phyloP scores from a whole-genome alignment of 768 basidiomycete species.

The Lentinula edodes region DNA sequence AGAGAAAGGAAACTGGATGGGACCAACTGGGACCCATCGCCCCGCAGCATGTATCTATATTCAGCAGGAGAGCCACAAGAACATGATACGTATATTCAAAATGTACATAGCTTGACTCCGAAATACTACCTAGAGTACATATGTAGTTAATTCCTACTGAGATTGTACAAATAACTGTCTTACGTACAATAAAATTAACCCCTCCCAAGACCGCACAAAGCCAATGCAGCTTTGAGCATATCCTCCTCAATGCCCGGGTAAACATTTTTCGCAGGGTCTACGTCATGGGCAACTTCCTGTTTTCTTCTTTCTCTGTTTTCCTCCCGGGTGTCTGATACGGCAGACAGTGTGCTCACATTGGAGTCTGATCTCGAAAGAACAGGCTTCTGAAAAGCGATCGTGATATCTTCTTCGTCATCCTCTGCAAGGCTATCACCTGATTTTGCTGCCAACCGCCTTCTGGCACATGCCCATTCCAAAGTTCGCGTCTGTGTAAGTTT shows the following conservation, averaged over 20 bases:
- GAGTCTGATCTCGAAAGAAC: background rate
- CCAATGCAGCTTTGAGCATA: conserved; percentile 8
- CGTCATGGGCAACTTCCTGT: conserved; percentile 19
- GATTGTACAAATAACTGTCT: background rate
- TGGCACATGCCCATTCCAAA: conserved; percentile 73
- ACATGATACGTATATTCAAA: background rate
- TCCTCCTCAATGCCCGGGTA: conserved; percentile 5
- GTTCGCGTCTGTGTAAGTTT: conserved; percentile 45
- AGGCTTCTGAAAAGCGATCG: background rate
- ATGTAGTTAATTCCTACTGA: background rate
- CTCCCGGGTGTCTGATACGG: background rate
- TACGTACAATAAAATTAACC: background rate
- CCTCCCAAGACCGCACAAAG: conserved; percentile 9
- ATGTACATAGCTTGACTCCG: background rate
- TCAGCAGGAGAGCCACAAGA: too few relatives aligned
- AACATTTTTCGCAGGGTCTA: background rate
- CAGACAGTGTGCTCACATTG: background rate
- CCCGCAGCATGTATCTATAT: background rate
- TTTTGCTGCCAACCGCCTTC: conserved; percentile 19
- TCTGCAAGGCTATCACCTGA: background rate
- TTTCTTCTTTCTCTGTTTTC: background rate
- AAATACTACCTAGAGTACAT: background rate
- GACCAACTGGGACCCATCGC: background rate
- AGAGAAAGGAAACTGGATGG: background rate
- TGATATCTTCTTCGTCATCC: conserved; percentile 1